phyloP scores from a whole-genome alignment of 768 basidiomycete genomes.

The Serendipita indica region DNA sequence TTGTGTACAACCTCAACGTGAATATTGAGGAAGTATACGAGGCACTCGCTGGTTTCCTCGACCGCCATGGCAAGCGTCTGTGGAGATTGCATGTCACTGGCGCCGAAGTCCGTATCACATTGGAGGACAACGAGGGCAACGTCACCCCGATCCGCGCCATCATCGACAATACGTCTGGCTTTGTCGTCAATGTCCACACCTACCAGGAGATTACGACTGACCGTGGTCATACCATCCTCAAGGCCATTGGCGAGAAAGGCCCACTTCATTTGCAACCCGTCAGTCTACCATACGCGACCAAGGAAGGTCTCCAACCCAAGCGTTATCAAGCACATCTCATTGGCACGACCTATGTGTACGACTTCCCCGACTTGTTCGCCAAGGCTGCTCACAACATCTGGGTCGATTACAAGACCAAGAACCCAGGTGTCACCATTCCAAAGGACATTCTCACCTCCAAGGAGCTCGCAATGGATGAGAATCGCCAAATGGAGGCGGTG shows the following conservation, averaged over 20 bases:
- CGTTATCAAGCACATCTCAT: slow-evolving; percentile 97
- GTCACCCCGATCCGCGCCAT: slow-evolving; percentile 92
- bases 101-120: slow-evolving; percentile 87
- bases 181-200: slow-evolving; percentile 94
- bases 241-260: slow-evolving; percentile 96
- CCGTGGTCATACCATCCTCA: slow-evolving; percentile 86
- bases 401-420: slow-evolving; percentile 49
- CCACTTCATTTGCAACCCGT: slow-evolving; percentile 93
- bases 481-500: slow-evolving; percentile 80
- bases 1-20: slow-evolving; percentile 90
- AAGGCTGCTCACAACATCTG: slow-evolving; percentile 92
- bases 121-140: slow-evolving; percentile 92
- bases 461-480: slow-evolving; percentile 89
- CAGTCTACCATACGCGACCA: slow-evolving; percentile 85
- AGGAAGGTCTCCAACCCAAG: slow-evolving; percentile 95
- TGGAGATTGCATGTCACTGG: slow-evolving; percentile 98
- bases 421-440: slow-evolving; percentile 57
- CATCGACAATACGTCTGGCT: slow-evolving; percentile 97
- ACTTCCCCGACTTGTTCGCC: slow-evolving; percentile 98
- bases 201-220: slow-evolving; percentile 98
- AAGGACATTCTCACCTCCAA: slow-evolving; percentile 66
- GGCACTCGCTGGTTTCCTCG: slow-evolving; percentile 97
- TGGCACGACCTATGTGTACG: slow-evolving; percentile 97
- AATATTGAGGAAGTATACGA: slow-evolving; percentile 93
- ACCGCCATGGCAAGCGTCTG: slow-evolving; percentile 92